phyloP scores from a whole-genome alignment of 108 stramenopile species.

The Parmales sp. region DNA sequence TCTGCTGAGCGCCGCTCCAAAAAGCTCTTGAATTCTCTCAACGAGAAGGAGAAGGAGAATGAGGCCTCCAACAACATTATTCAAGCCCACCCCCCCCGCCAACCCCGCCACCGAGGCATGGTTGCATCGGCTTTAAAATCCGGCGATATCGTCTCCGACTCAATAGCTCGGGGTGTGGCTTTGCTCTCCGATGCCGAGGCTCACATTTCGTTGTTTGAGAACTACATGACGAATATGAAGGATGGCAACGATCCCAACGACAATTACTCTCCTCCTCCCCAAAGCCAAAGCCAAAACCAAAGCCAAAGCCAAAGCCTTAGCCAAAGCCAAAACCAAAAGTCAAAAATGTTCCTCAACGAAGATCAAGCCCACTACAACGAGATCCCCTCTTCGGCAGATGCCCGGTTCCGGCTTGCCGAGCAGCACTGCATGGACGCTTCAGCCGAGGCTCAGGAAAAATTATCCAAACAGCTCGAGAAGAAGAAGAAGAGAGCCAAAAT shows the following conservation, averaged over 20 bases:
- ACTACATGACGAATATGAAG: constrained; percentile 8
- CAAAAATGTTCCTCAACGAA: not conserved
- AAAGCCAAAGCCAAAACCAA: not conserved
- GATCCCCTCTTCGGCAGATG: not conserved
- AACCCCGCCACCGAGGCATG: no score
- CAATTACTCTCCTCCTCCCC: not conserved
- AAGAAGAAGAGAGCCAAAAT: no score
- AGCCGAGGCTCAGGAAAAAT: not conserved
- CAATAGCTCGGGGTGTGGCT: not conserved
- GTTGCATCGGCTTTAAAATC: no score
- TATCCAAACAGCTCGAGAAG: no score
- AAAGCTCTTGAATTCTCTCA: no score
- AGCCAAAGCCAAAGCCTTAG: not conserved
- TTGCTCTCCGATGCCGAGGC: not conserved
- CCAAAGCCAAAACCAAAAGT: not conserved
- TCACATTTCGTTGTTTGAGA: not conserved
- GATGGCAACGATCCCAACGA: not conserved
- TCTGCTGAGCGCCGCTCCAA: no score
- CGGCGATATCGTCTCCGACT: no score
- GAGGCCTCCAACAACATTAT: no score
- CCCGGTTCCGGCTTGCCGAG: not conserved
- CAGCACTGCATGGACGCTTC: not conserved
- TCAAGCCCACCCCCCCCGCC: no score
- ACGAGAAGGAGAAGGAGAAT: no score
- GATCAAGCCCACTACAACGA: not conserved